Evolutionary conservation across 2,329 filamentous ascomycete genomes (phyloP), one percentile per base, ranked within the genome.

Genomic region (Cladosporium velox): DNA sequence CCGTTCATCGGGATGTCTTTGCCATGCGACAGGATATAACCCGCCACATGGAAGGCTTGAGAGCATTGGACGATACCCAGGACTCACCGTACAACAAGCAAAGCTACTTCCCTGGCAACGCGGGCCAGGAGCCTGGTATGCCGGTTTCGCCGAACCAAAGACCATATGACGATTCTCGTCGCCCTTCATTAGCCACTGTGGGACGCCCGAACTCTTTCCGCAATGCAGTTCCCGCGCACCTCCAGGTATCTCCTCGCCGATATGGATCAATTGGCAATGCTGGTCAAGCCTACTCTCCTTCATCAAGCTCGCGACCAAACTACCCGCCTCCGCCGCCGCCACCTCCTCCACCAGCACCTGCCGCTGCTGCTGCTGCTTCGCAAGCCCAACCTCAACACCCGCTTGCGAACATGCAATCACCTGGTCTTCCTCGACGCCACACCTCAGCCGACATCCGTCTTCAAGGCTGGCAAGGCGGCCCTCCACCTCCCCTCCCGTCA

Each of bases 361-460:
- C 70, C 47, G 71, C 67, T 49, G 83, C 38, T 24, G 68, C 87
- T 44, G 83, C 38, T 24, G 68, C 87, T 35, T 84, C 88, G 71
- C 61, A 64, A 57, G 35, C 24, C 3, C 84, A 86, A 30, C 86
- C 87, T 38, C 87, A 89, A 41, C 86, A 88, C 74, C 86, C 86
- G 21, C 79, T 87, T 41, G 83, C 85, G n/a, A 82, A 81, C 64
- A 83, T 83, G 66, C 79, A 82, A 24, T 86, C 86, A 44, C 84
- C 86, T 1, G 93, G 88, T 72, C 83, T 97, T 57, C 87, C 88
- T 54, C 89, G 94, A 69, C 88, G 94, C 68, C 95, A 99, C 79
- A 99, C 95, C 1, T 94, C 93, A 47, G 95, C 95, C 66, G 95
- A 99, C 76, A 98, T 99, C 72, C 90, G 95, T 63, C 90, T 81